phyloP scores from a whole-genome alignment of 2,329 filamentous ascomycete genomes.

The Fusarium sp. region DNA sequence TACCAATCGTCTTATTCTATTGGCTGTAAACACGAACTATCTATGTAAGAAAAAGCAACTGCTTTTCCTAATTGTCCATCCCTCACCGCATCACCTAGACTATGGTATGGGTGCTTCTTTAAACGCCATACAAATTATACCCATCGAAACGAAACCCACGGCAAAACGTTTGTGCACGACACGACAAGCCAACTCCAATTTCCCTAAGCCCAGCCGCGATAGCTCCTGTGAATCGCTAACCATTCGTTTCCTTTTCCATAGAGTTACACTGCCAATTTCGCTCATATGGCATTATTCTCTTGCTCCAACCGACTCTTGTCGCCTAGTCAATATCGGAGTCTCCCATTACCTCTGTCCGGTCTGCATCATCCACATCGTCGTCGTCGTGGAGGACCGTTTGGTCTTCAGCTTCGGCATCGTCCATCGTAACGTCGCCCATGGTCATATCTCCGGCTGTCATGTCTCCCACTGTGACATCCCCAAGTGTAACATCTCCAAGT shows the following conservation, averaged over 20 bases:
- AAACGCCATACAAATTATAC: conserved; percentile 35
- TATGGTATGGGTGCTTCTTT: conserved; percentile 21
- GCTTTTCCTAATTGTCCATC: conserved; percentile 21
- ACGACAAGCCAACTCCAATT: conserved; percentile 33
- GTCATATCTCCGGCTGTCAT: conserved; percentile 44
- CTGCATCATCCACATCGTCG: conserved; percentile 60
- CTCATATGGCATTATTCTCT: neutral
- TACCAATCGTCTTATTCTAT: conserved; percentile 26
- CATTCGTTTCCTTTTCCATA: conserved; percentile 26
- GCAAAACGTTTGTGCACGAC: conserved; percentile 9
- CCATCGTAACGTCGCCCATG: conserved; percentile 60
- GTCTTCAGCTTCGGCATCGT: conserved; percentile 67
- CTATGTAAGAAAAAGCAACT: conserved; percentile 7
- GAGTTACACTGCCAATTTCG: conserved; percentile 16
- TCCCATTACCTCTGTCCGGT: conserved; percentile 55
- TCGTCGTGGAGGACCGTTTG: conserved; percentile 55
- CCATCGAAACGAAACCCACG: conserved; percentile 17
- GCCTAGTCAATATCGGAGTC: conserved; percentile 53
- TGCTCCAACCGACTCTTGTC: neutral
- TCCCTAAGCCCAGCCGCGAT: conserved; percentile 20
- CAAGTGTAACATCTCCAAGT: conserved; percentile 65
- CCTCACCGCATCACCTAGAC: conserved; percentile 23
- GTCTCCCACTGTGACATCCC: conserved; percentile 50
- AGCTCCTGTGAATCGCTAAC: conserved; percentile 32
- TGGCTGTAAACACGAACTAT: conserved; percentile 7